Percentiles rank a stretch among this genome's conserved stretches.
These are phyloP conservation scores for Leishmania major DNA, from an alignment of 208 protist genomes.

Conservation along the genomic window DNA sequence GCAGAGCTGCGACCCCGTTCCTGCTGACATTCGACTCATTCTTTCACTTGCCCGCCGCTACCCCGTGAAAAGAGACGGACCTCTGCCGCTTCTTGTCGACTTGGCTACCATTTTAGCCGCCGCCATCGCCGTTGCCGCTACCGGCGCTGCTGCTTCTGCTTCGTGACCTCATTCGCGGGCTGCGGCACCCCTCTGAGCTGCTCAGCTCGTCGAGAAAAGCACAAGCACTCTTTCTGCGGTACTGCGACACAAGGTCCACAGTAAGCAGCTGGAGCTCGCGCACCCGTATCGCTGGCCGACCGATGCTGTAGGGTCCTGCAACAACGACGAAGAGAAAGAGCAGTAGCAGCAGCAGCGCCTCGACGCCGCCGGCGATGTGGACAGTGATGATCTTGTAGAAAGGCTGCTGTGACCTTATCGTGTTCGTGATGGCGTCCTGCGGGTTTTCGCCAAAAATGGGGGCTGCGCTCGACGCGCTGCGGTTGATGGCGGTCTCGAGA, in stretches of 20 bases:
- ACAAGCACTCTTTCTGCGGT: not conserved
- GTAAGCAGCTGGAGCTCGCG: not conserved
- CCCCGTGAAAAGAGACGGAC: not conserved
- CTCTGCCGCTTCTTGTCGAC: slow-evolving; percentile 2
- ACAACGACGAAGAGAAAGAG: slow-evolving; percentile 14
- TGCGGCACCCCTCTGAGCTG: slow-evolving; percentile 11
- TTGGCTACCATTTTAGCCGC: not conserved
- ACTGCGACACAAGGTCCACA: slow-evolving; percentile 1
- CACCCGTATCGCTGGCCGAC: not conserved
- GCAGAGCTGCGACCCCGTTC: not conserved
- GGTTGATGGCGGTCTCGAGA: slow-evolving; percentile 18
- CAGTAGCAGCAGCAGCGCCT: slow-evolving; percentile 10
- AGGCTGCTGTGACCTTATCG: not conserved
- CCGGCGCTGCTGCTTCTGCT: slow-evolving; percentile 3
- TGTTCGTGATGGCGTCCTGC: slow-evolving; percentile 3
- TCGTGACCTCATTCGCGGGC: not conserved
- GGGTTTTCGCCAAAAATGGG: slow-evolving; percentile 17
- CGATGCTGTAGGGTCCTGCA: not conserved
- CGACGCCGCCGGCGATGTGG: slow-evolving; percentile 12
- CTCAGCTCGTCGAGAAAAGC: slow-evolving; percentile 15
- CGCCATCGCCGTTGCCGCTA: not conserved
- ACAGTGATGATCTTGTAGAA: slow-evolving; percentile 11
- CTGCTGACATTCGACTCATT: too few species aligned
- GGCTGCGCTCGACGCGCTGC: not conserved
- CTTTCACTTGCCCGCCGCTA: too few species aligned